A percentile compares a stretch with the other conserved stretches of the same genome.
Evolutionary conservation across 2,329 filamentous ascomycete genomes (phyloP).

Genomic region (Arthrobotrys iridis): DNA sequence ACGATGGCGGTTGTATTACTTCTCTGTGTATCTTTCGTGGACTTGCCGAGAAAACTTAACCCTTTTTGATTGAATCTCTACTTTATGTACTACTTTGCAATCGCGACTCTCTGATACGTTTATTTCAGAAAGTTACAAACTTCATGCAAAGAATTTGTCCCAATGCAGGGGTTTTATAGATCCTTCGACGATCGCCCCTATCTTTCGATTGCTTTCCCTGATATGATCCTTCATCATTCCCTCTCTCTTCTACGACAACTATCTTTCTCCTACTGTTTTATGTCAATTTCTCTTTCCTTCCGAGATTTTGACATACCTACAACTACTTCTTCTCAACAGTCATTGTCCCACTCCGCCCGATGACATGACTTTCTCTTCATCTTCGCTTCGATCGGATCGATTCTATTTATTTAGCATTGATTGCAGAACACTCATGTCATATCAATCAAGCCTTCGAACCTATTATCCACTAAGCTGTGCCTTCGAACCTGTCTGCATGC

Average conservation of each 20-base stretch:
- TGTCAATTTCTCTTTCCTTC: not conserved
- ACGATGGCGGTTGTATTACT: not conserved
- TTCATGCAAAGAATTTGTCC: not conserved
- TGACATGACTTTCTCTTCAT: not conserved
- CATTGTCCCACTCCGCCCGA: not conserved
- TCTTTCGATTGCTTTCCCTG: not conserved
- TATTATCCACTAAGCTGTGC: constrained; percentile 2
- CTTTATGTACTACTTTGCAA: not conserved
- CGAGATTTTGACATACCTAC: not conserved
- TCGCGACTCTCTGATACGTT: not conserved
- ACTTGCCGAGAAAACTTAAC: constrained; percentile 6
- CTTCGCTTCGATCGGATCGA: not conserved
- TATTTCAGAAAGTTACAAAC: not conserved
- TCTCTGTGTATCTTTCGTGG: not conserved
- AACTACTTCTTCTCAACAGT: not conserved
- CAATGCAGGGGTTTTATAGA: not conserved
- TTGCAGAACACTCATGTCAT: not conserved
- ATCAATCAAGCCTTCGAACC: constrained; percentile 5
- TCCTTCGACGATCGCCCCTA: not conserved
- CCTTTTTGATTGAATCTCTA: not conserved
- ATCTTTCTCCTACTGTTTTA: not conserved
- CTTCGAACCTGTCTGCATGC: not conserved
- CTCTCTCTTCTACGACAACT: no score
- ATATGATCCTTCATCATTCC: not conserved
- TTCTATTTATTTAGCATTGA: not conserved